Percentiles rank a stretch among this genome's conserved stretches.
These are phyloP conservation scores for Vitis hybrid DNA, from an alignment of 177 flowering plant species.

Conservation along the genomic window DNA sequence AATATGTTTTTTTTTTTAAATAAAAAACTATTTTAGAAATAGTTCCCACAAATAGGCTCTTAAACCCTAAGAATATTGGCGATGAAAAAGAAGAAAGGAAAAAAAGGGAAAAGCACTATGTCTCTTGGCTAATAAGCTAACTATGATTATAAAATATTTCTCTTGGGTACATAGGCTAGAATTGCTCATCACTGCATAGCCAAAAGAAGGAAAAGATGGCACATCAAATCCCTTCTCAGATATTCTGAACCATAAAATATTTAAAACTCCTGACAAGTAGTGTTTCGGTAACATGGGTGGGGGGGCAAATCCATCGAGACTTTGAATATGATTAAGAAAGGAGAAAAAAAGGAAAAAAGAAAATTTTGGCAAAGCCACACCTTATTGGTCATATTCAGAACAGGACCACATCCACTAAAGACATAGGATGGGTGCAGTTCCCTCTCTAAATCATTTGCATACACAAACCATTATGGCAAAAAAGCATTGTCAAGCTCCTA, in stretches of 20 bases:
- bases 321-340: not conserved
- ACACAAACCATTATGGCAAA: not conserved
- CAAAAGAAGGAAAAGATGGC: no score
- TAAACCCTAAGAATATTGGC: no score
- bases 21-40: no score
- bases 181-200: no score
- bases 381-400: constrained; percentile 9
- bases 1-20: no score
- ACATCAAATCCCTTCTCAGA: not conserved
- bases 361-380: not conserved
- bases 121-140: no score
- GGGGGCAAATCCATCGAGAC: not conserved
- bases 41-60: no score
- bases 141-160: no score
- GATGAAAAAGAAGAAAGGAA: no score
- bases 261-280: not conserved
- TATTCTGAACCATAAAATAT: not conserved
- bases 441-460: constrained; percentile 1
- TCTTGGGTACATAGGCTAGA: no score
- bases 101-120: no score
- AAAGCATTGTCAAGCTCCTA: constrained; percentile 1
- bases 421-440: not conserved
- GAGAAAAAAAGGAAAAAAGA: no score
- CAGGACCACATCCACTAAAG: not conserved
- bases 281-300: not conserved